Conservation (phyloP, 2,329 filamentous ascomycete genomes). For the Arthrobotrys iridis region DNA sequence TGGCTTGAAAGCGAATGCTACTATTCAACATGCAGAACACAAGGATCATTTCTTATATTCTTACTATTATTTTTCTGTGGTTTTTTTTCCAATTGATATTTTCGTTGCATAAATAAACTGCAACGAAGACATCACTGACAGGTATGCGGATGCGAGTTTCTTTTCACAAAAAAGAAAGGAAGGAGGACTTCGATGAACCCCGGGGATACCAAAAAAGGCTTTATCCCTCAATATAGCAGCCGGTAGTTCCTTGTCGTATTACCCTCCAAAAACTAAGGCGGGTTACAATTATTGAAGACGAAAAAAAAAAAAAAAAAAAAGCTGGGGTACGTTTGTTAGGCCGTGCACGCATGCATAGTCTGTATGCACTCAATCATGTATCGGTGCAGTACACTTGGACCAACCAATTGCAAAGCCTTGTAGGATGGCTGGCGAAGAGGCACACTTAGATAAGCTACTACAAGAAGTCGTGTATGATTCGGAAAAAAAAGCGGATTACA, state of each 20-base stretch:
- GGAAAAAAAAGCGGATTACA: slow-evolving; percentile 2
- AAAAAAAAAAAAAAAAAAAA: slow-evolving; percentile 19
- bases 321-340: slow-evolving; percentile 44
- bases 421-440: slow-evolving; percentile 8
- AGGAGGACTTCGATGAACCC: not conserved
- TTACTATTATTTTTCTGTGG: not conserved
- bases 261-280: slow-evolving; percentile 2
- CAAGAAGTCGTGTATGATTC: not conserved
- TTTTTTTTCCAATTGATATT: not conserved
- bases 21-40: too few species aligned
- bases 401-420: slow-evolving; percentile 32
- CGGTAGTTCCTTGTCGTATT: slow-evolving; percentile 5
- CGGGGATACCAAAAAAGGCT: slow-evolving; percentile 1
- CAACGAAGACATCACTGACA: not conserved
- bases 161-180: not conserved
- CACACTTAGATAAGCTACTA: slow-evolving; percentile 33
- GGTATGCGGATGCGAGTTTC: slow-evolving; percentile 2
- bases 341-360: slow-evolving; percentile 44
- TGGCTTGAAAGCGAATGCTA: not conserved
- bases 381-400: not conserved
- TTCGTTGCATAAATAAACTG: not conserved
- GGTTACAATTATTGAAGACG: slow-evolving; percentile 9
- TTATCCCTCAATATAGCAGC: slow-evolving; percentile 39
- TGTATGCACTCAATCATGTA: slow-evolving; percentile 16
- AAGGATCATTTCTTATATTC: too few species aligned